Evolutionary conservation across 257 asterid species (phyloP), one percentile per base, ranked within the genome.

Genomic region (Nicotiana undulata): DNA sequence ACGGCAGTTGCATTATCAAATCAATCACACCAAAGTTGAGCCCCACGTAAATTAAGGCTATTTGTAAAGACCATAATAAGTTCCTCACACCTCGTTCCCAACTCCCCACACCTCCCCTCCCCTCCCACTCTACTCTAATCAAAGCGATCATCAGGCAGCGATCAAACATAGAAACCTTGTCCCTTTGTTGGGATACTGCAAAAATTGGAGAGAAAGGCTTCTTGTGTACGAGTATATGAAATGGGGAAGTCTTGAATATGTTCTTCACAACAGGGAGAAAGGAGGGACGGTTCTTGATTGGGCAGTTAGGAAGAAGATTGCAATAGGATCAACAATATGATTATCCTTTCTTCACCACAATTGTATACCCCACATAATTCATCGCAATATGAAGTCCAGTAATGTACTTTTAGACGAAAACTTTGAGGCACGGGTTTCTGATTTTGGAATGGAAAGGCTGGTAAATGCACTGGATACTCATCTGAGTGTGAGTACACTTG

Each of bases 301-400:
- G 99, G 81, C 81, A 3, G 89, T 93, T 9, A 82, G 99, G 65
- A 94, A 92, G 72, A 93, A 89, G 86, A 90, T 96, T 2, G 97
- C 92, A 1, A 88, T 92, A 6, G 99, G 99, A 4, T 90, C 99
- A 1, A 98, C 99, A 0, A 65, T 97, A 26, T 98, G 99, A 60
- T 91, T 96, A 2, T 97, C 98, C 0, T 96, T 96, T 70, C 97
- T 96, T 52, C 99, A 96, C 89, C 99, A 96, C 81, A 92, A 97
- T 86, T 96, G 99, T 89, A 88, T 92, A 20, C 99, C 99, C 1
- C 97, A 94, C 85, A 96, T 96, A 16, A 96, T 96, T 61, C 99
- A 96, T 44, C 95, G 99, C 2, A 98, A 96, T 58, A 96, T 96
- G 99, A 96, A 96, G 79, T 96, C 99, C 0, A 96, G 99, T 84